These are phyloP conservation scores for Heliamphora pulchella DNA, from an alignment of 179 eudicot species.

Conservation along the genomic window DNA sequence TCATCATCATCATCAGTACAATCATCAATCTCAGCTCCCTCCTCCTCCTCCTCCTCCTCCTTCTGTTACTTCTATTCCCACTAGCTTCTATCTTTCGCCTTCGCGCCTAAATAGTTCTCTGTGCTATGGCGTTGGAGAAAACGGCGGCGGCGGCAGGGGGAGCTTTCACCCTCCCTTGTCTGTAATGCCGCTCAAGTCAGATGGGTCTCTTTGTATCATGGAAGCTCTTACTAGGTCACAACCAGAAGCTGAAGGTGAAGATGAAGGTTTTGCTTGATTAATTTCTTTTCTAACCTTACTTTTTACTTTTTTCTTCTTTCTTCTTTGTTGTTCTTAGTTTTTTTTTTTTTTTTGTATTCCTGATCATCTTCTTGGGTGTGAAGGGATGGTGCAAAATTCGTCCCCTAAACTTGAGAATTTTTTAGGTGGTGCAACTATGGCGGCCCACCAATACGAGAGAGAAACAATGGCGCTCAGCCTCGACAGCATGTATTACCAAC, in stretches of 20 bases:
- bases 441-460: conserved; percentile 29
- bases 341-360: too few relatives aligned
- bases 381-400: conserved; percentile 30
- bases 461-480: conserved; percentile 46
- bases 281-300: too few relatives aligned
- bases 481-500: conserved; percentile 56
- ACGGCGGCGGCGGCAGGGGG: too few relatives aligned
- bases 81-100: conserved; percentile 28
- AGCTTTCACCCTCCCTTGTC: conserved; percentile 41
- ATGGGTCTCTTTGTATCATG: conserved; percentile 77
- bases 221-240: conserved; percentile 64
- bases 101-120: conserved; percentile 20
- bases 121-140: conserved; percentile 31
- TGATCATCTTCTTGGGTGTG: not conserved
- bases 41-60: conserved; percentile 9
- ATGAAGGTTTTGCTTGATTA: too few relatives aligned
- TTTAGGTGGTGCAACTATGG: conserved; percentile 51
- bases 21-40: conserved; percentile 21
- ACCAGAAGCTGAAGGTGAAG: too few relatives aligned
- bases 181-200: conserved; percentile 81
- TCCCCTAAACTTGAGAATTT: conserved; percentile 77
- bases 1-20: conserved; percentile 21
- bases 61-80: conserved; percentile 18
- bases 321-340: too few relatives aligned
- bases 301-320: too few relatives aligned